phyloP scores from a whole-genome alignment of 371 early-diverging fungal genomes.

The Actinomortierella ambigua region DNA sequence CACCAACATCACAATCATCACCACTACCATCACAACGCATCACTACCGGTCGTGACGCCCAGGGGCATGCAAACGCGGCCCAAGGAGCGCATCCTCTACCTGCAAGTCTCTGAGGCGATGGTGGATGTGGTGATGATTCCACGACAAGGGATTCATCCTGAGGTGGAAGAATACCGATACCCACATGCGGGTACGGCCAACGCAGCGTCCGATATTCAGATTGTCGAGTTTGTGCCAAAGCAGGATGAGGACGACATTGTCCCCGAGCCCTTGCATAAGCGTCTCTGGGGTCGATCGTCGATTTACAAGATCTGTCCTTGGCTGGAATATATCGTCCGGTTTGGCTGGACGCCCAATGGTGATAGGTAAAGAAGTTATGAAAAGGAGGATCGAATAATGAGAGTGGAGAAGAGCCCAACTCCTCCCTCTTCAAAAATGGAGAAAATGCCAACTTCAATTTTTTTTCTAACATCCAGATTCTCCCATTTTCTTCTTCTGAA shows the following conservation, averaged over 20 bases:
- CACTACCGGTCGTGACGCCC: background rate
- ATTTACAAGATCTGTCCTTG: slow-evolving; percentile 67
- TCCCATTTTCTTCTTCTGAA: background rate
- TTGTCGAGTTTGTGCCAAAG: slow-evolving; percentile 61
- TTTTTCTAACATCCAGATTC: no score
- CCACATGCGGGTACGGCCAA: slow-evolving; percentile 70
- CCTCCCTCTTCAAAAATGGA: no score
- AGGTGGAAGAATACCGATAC: slow-evolving; percentile 60
- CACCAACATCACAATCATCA: slow-evolving; percentile 4
- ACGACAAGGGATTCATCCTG: slow-evolving; percentile 53
- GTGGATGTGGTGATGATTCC: slow-evolving; percentile 64
- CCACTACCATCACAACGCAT: slow-evolving; percentile 6
- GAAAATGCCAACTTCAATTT: no score
- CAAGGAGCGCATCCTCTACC: slow-evolving; percentile 60
- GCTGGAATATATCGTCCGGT: slow-evolving; percentile 78
- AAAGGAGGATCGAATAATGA: background rate
- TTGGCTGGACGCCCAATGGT: slow-evolving; percentile 76
- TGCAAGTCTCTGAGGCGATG: slow-evolving; percentile 65
- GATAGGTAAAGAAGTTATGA: slow-evolving; percentile 48
- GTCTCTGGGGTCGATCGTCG: slow-evolving; percentile 53
- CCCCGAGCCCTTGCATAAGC: slow-evolving; percentile 50
- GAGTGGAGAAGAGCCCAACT: no score
- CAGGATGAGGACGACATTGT: slow-evolving; percentile 31
- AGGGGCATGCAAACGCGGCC: background rate
- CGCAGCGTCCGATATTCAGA: slow-evolving; percentile 59